Evolutionary conservation across 495 filamentous ascomycete genomes (phyloP), one percentile per base, ranked within the genome.

Genomic region (Aspergillus carlsbadensis): DNA sequence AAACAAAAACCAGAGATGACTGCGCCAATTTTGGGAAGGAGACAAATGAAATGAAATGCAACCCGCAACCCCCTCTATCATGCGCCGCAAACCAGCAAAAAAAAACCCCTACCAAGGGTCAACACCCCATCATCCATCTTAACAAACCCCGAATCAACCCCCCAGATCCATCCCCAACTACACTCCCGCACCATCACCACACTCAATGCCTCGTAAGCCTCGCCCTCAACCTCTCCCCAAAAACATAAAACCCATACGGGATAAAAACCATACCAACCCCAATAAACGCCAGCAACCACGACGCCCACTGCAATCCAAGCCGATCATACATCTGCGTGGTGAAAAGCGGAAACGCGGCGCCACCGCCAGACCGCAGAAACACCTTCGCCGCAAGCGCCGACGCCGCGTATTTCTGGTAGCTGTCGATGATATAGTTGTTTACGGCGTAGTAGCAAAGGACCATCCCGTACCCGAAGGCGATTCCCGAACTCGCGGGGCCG

Each of bases 391-490:
- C 70, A 29, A 73, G 42, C 0, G 70, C 69, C 2, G 65, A 70
- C 0, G 70, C 70, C 4, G 69, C 68, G 36, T 73, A 73, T 34
- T 66, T 66, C 47, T 66, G 67, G 61, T 90, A 91, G 0, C 80
- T 77, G 43, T 90, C 88, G 40, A 84, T 84, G 35, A 91, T 78
- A 62, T 90, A 92, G 63, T 83, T 87, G 66, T 88, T 84, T 43
- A 89, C 76, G 18, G 76, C 74, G 15, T 89, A 78, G 72, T 89
- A 89, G 44, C 90, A 81, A 17, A 85, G 65, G 0, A 87, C 83
- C 76, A 86, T 82, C 24, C 85, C 84, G 49, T 86, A 86, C 2
- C 85, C 87, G 54, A 90, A 89, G 1, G 86, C 79, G 15, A 80
- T 81, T 1, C 80, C 81, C 11, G 76, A 83, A 10, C 84, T 78